These are phyloP conservation scores for Populus simonii DNA, from an alignment of 345 rosid genomes.

Conservation along the genomic window DNA sequence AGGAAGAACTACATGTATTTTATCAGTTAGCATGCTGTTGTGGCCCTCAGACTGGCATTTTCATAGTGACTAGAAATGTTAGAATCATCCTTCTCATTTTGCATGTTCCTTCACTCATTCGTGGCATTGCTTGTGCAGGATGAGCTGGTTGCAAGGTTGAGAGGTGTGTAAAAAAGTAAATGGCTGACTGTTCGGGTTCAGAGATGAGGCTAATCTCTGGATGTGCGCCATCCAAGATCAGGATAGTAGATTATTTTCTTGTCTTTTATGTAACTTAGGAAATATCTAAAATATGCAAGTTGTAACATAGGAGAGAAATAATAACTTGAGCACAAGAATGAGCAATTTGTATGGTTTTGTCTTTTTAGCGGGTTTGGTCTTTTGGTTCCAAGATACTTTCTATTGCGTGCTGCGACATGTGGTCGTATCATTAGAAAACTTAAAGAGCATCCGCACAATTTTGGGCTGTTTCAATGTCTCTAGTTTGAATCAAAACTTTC, in stretches of 20 bases:
- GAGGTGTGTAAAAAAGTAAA: conserved; percentile 26
- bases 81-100: background rate
- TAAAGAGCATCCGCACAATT: background rate
- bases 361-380: background rate
- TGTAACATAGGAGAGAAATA: background rate
- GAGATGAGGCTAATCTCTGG: background rate
- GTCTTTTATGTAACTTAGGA: conserved; percentile 7
- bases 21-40: background rate
- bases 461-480: background rate
- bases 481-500: background rate
- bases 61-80: background rate
- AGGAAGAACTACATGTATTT: background rate
- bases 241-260: conserved; percentile 6
- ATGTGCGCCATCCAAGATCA: background rate
- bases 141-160: conserved; percentile 78
- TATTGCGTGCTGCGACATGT: background rate
- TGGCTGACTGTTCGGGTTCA: conserved; percentile 23
- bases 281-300: background rate
- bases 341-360: background rate
- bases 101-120: background rate
- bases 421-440: background rate
- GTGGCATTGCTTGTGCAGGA: conserved; percentile 50
- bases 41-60: background rate
- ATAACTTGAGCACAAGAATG: background rate
- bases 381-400: background rate